Evolutionary conservation across 768 basidiomycete genomes (phyloP).

Genomic region (Lactarius sanguifluus): DNA sequence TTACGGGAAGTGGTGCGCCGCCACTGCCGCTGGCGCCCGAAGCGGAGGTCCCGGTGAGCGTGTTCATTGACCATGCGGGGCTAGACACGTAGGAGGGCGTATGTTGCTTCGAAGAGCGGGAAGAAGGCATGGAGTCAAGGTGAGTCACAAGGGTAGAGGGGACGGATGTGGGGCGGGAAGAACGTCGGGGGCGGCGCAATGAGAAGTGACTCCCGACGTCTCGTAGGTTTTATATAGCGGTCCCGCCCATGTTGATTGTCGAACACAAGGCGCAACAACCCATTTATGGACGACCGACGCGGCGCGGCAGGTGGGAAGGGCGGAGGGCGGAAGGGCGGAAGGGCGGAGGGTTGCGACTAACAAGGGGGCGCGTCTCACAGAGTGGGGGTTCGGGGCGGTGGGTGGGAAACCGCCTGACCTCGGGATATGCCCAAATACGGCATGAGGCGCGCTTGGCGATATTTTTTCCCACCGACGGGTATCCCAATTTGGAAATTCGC

Average conservation of each 20-base stretch:
- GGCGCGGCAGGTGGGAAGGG: not conserved
- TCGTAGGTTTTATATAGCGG: slow-evolving; percentile 11
- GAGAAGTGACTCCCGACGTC: slow-evolving; percentile 16
- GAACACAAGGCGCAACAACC: slow-evolving; percentile 14
- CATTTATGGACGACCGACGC: not conserved
- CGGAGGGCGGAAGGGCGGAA: slow-evolving; percentile 10
- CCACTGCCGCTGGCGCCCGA: slow-evolving; percentile 9
- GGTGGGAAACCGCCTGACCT: slow-evolving; percentile 3
- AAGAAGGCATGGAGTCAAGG: slow-evolving; percentile 24
- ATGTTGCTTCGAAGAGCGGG: slow-evolving; percentile 23
- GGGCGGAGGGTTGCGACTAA: slow-evolving; percentile 1
- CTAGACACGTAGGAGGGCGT: slow-evolving; percentile 23
- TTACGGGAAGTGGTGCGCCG: slow-evolving; percentile 6
- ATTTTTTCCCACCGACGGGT: not conserved
- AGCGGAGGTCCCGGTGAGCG: slow-evolving; percentile 21
- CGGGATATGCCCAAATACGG: slow-evolving; percentile 13
- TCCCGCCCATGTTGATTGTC: slow-evolving; percentile 3
- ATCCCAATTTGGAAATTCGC: slow-evolving; percentile 2
- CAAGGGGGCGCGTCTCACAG: slow-evolving; percentile 1
- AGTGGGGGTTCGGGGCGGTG: no score
- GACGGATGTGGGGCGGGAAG: not conserved
- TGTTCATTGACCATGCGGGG: slow-evolving; percentile 26
- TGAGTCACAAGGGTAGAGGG: slow-evolving; percentile 9
- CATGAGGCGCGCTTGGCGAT: not conserved
- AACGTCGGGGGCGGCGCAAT: not conserved